Evolutionary conservation across 495 filamentous ascomycete genomes (phyloP), one percentile per base, ranked within the genome.

Genomic region (Podospora comata): DNA sequence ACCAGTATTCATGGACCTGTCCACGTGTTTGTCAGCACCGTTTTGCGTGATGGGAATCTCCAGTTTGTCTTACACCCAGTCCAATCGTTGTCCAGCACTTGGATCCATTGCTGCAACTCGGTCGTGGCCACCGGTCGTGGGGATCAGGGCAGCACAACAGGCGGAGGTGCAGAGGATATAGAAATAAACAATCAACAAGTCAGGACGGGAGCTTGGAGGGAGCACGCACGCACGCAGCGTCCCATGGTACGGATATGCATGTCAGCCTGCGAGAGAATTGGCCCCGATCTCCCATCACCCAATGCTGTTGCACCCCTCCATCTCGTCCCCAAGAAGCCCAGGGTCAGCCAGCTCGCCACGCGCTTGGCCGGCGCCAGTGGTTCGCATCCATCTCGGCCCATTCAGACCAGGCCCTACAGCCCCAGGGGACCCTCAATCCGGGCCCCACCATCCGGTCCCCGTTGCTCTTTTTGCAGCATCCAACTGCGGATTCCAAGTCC

Each of bases 1-100:
- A 18, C 73, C 74, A 23, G 75, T 75, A 56, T 77, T 76, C 59
- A 84, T 80, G 57, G 80, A 79, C 67, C 79, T 81, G 72, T 57
- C 2, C 34, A 30, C 15, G 34, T 57, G 18, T 15, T 7, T 6
- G 63, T 27, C 61, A 60, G 20, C 7, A 13, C 0, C 16, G 15
- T 15, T 11, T 26, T 18, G 30, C 2, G 23, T 20, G 39, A 64
- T 19, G 39, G n/a, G 20, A 30, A 23, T 32, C 59, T 55, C 11
- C 61, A 56, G 15, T 4, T 61, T 32, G 16, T 19, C n/a, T 58
- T 58, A 58, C 55, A 58, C 55, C 55, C 55, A 58, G 18, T 58
- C 55, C 55, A 58, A 26, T 26, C 55, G 55, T n/a, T 58, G 55
- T 58, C 55, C 55, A 18, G 55, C 55, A 26, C 55, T 58, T 2